Conservation (phyloP, 2,329 filamentous ascomycete genomes). For the Monosporascus sp. region DNA sequence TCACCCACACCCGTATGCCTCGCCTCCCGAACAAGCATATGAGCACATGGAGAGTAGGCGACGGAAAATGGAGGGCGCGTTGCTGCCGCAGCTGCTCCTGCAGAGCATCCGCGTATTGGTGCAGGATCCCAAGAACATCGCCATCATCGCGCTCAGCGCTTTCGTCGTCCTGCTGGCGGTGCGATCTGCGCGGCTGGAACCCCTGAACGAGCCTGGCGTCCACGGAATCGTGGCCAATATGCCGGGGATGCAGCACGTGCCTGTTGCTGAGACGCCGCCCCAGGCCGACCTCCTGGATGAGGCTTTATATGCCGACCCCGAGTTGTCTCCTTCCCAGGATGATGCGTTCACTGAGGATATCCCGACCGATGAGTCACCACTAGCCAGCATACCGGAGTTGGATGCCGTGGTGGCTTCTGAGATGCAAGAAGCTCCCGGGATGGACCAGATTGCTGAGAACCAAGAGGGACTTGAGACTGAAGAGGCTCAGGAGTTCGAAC, state of each 20-base stretch:
- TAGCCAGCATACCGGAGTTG: too few relatives aligned
- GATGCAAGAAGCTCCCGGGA: not conserved
- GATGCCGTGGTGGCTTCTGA: not conserved
- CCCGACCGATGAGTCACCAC: too few relatives aligned
- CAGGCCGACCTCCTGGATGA: constrained; percentile 4
- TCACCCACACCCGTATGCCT: constrained; percentile 17
- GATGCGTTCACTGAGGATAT: too few relatives aligned
- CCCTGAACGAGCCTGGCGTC: constrained; percentile 25
- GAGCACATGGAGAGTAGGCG: constrained; percentile 26
- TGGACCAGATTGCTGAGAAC: not conserved
- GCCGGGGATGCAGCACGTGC: constrained; percentile 16
- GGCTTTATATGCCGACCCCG: not conserved
- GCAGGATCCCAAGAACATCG: constrained; percentile 54
- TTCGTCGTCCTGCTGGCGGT: constrained; percentile 49
- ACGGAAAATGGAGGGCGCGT: constrained; percentile 35
- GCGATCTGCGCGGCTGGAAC: constrained; percentile 23
- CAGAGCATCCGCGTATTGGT: constrained; percentile 50
- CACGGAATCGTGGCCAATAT: constrained; percentile 16
- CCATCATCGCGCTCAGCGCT: constrained; percentile 49
- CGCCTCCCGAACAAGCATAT: constrained; percentile 22
- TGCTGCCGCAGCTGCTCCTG: constrained; percentile 48
- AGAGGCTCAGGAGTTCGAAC: not conserved
- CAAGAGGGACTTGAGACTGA: not conserved
- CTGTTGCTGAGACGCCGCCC: constrained; percentile 5
- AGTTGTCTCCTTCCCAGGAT: too few relatives aligned